A percentile compares a stretch with the other conserved stretches of the same genome.
Conservation (phyloP, 108 stramenopile genomes). For the Cyclotella baltica region DNA sequence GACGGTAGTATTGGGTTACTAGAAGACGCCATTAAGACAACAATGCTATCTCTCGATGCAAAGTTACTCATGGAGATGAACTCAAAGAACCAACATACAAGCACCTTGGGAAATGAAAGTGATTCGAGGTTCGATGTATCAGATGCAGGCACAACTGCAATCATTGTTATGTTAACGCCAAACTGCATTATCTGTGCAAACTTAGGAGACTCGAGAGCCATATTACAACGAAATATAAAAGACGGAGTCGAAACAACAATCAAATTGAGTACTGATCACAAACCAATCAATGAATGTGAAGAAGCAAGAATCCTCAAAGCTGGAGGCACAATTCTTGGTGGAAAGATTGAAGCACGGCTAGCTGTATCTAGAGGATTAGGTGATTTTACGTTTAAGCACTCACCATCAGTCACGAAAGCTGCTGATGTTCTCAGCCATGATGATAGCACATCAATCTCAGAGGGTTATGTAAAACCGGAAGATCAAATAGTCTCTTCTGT, state of each 20-base stretch:
- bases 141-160: conserved; percentile 89
- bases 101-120: neutral
- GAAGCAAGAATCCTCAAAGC: conserved; percentile 62
- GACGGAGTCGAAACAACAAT: conserved; percentile 34
- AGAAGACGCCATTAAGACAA: conserved; percentile 15
- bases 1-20: conserved; percentile 13
- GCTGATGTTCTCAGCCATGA: neutral
- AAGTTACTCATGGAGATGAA: conserved; percentile 25
- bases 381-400: conserved; percentile 83
- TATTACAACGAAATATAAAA: conserved; percentile 55
- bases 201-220: conserved; percentile 93
- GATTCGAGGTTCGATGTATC: conserved; percentile 17
- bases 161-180: conserved; percentile 85
- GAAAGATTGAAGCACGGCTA: conserved; percentile 91
- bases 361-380: conserved; percentile 96
- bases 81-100: neutral
- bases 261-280: conserved; percentile 95
- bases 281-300: conserved; percentile 84
- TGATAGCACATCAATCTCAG: conserved; percentile 42
- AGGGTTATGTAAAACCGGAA: conserved; percentile 49
- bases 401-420: conserved; percentile 15
- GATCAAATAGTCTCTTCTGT: conserved; percentile 86
- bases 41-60: conserved; percentile 37
- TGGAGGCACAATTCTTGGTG: conserved; percentile 77
- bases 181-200: conserved; percentile 91